A percentile compares a stretch with the other conserved stretches of the same genome.
Conservation (phyloP, 228 moss, liverwort and hornwort genomes). For the Sphagnum fallax region DNA sequence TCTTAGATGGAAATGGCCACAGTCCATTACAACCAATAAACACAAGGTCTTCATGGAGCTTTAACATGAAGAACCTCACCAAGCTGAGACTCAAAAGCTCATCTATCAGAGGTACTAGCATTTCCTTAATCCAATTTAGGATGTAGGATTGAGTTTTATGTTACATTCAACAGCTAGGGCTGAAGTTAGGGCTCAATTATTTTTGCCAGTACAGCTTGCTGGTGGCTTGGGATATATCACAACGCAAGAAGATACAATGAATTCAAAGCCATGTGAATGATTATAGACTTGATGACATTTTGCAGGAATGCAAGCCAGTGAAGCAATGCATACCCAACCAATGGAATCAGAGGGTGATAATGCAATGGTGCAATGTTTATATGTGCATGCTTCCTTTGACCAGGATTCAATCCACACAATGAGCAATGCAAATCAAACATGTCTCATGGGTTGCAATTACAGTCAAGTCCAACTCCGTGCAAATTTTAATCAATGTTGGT, state of each 20-base stretch:
- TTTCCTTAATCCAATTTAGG: background rate
- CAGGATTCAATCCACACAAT: too few species aligned
- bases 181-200: slow-evolving; percentile 10
- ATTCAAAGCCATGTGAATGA: background rate
- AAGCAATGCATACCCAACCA: slow-evolving; percentile 12
- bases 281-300: background rate
- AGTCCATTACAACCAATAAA: slow-evolving; percentile 28
- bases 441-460: too few species aligned
- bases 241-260: background rate
- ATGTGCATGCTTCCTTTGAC: too few species aligned
- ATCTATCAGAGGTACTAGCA: slow-evolving; percentile 22
- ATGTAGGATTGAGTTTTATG: background rate
- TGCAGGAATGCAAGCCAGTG: slow-evolving; percentile 35
- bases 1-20: slow-evolving; percentile 41
- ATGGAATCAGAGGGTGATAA: slow-evolving; percentile 56
- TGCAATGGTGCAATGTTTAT: slow-evolving; percentile 56
- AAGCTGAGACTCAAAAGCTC: slow-evolving; percentile 59
- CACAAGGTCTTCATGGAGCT: slow-evolving; percentile 48
- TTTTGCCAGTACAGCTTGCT: background rate
- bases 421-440: background rate
- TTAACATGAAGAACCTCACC: slow-evolving; percentile 64
- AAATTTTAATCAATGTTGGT: too few species aligned
- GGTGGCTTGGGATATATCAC: background rate
- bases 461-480: too few species aligned
- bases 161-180: background rate